Percentiles rank a stretch among this genome's conserved stretches.
phyloP scores from a whole-genome alignment of 331 rosid species.

The Pyracantha coccinea region DNA sequence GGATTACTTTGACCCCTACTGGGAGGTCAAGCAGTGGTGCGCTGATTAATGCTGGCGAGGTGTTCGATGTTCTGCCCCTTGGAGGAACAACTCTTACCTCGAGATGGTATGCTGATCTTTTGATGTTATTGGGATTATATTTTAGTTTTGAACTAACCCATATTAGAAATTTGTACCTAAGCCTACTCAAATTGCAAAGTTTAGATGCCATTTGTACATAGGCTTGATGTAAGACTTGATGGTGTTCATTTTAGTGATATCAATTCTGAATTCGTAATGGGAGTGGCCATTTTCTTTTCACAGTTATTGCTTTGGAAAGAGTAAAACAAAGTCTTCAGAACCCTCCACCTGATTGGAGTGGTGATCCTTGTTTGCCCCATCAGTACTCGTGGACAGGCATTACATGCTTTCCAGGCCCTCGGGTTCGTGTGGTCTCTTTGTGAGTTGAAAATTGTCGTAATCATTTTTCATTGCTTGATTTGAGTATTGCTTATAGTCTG shows the following conservation, averaged over 20 bases:
- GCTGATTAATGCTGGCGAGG: slow-evolving; percentile 73
- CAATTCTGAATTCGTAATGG: too few relatives aligned
- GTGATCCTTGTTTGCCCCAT: slow-evolving; percentile 87
- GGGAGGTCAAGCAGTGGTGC: slow-evolving; percentile 57
- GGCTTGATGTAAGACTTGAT: slow-evolving; percentile 4
- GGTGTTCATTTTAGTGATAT: not conserved
- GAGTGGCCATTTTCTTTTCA: slow-evolving; percentile 15
- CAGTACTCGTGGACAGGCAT: slow-evolving; percentile 90
- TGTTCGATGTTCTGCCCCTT: slow-evolving; percentile 48
- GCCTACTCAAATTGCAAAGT: not conserved
- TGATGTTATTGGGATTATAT: not conserved
- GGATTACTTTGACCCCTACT: slow-evolving; percentile 53
- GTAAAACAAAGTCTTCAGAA: slow-evolving; percentile 45
- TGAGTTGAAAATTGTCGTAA: slow-evolving; percentile 34
- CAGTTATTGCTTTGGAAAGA: slow-evolving; percentile 58
- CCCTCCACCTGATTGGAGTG: slow-evolving; percentile 76
- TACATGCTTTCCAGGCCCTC: slow-evolving; percentile 63
- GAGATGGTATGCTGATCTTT: slow-evolving; percentile 55
- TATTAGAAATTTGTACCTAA: not conserved
- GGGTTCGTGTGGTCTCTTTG: slow-evolving; percentile 64
- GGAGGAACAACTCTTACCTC: slow-evolving; percentile 67
- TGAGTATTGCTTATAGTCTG: slow-evolving; percentile 11
- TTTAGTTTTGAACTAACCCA: not conserved
- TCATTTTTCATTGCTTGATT: not conserved
- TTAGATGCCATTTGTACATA: not conserved